phyloP scores from a whole-genome alignment of 2,329 filamentous ascomycete species.

The Lasiodiplodia sp. region DNA sequence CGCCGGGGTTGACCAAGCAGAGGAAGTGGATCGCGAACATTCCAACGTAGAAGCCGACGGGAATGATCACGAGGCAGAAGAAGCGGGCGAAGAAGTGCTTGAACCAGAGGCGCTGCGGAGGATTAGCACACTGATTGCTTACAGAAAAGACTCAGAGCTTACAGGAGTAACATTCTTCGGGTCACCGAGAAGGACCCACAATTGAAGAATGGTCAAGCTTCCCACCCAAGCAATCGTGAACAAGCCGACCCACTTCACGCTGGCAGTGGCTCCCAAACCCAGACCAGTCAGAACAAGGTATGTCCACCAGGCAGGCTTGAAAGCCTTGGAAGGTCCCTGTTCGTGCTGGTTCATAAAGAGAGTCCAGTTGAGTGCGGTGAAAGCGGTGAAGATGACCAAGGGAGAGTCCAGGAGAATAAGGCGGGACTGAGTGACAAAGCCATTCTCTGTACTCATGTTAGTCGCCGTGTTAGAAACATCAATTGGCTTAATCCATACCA shows the following conservation, averaged over 20 bases:
- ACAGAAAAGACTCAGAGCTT: conserved; percentile 43
- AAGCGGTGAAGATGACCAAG: conserved; percentile 88
- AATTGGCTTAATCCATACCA: conserved; percentile 59
- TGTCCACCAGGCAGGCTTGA: conserved; percentile 95
- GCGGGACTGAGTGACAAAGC: conserved; percentile 90
- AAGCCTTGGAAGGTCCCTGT: conserved; percentile 85
- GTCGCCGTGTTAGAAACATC: conserved; percentile 7
- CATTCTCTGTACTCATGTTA: conserved; percentile 75
- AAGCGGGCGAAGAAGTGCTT: conserved; percentile 93
- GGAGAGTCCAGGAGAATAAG: conserved; percentile 96
- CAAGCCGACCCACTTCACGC: conserved; percentile 98
- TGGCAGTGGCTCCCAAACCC: conserved; percentile 85
- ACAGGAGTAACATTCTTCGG: conserved; percentile 81
- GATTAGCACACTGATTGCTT: background rate
- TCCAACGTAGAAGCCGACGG: conserved; percentile 86
- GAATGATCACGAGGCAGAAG: conserved; percentile 92
- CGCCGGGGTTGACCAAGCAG: conserved; percentile 91
- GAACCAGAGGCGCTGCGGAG: conserved; percentile 73
- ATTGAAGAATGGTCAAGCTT: conserved; percentile 84
- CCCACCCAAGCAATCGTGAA: conserved; percentile 99
- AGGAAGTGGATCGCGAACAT: conserved; percentile 98
- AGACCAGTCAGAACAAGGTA: conserved; percentile 90
- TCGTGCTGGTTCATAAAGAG: conserved; percentile 98
- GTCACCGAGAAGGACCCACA: conserved; percentile 95
- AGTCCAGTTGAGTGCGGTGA: conserved; percentile 87